phyloP scores from a whole-genome alignment of 768 basidiomycete genomes.

The Mycena galericulata region DNA sequence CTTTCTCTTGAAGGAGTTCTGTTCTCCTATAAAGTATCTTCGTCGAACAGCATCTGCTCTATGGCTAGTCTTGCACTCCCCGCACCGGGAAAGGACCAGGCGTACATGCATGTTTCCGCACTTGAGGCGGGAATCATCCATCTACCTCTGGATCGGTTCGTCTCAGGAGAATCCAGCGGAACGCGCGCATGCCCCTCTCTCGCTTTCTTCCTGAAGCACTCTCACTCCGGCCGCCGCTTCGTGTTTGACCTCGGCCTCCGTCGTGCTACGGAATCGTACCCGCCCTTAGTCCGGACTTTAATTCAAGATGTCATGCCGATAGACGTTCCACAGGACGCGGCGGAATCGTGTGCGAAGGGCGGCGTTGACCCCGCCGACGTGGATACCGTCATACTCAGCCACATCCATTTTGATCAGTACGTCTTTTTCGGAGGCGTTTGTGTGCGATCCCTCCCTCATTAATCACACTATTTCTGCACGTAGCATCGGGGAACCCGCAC shows the following conservation, averaged over 20 bases:
- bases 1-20: too few species aligned
- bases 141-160: conserved; percentile 52
- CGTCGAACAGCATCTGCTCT: too few species aligned
- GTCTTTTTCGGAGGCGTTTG: neutral
- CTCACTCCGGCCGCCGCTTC: conserved; percentile 49
- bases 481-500: conserved; percentile 56
- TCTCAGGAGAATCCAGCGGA: conserved; percentile 45
- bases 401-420: conserved; percentile 65
- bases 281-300: conserved; percentile 43
- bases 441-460: too few species aligned
- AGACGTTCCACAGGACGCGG: conserved; percentile 53
- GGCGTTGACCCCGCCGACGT: conserved; percentile 58
- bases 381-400: conserved; percentile 60
- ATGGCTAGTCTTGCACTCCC: too few species aligned
- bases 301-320: conserved; percentile 25
- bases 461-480: conserved; percentile 16
- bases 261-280: conserved; percentile 56
- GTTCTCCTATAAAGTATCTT: too few species aligned
- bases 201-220: conserved; percentile 65
- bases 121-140: conserved; percentile 63
- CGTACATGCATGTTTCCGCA: conserved; percentile 66
- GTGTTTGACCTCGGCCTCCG: conserved; percentile 71
- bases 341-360: conserved; percentile 63
- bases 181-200: conserved; percentile 55
- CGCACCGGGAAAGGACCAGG: conserved; percentile 53